Conservation (phyloP, 176 grass and related monocot genomes). For the Carex littledalei region DNA sequence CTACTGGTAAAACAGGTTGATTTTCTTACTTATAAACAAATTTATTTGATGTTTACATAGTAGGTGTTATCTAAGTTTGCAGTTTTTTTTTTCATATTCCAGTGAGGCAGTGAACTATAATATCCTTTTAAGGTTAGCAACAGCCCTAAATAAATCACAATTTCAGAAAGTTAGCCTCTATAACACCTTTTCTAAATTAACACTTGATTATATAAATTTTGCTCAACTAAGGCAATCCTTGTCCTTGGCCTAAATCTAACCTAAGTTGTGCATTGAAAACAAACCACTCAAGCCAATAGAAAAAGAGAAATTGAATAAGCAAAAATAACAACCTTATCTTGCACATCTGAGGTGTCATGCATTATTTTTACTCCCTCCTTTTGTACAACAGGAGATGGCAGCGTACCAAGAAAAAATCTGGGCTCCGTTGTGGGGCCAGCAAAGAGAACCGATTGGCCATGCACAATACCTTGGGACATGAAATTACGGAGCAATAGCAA, state of each 20-base stretch:
- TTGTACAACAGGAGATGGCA: conserved; percentile 56
- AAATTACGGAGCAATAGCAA: conserved; percentile 74
- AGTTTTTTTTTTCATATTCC: background rate
- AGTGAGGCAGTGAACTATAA: background rate
- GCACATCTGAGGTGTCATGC: conserved; percentile 21
- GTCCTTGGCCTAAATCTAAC: background rate
- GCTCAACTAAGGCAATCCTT: background rate
- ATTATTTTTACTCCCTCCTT: conserved; percentile 31
- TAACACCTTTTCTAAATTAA: background rate
- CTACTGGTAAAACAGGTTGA: background rate
- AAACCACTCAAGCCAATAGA: background rate
- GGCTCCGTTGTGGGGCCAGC: conserved; percentile 56
- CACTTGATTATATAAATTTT: background rate
- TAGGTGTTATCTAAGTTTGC: background rate
- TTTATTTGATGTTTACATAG: background rate
- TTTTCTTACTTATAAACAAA: background rate
- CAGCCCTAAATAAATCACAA: background rate
- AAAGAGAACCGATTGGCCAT: conserved; percentile 74
- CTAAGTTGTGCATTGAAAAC: background rate
- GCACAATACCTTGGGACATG: conserved; percentile 79
- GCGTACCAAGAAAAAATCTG: conserved; percentile 62
- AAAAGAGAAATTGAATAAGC: background rate
- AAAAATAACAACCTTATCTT: conserved; percentile 34
- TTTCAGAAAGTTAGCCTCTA: background rate
- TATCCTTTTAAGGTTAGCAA: background rate